Base-by-base conservation (phyloP, 352 stramenopile species). In the Aphanomyces euteiches region DNA sequence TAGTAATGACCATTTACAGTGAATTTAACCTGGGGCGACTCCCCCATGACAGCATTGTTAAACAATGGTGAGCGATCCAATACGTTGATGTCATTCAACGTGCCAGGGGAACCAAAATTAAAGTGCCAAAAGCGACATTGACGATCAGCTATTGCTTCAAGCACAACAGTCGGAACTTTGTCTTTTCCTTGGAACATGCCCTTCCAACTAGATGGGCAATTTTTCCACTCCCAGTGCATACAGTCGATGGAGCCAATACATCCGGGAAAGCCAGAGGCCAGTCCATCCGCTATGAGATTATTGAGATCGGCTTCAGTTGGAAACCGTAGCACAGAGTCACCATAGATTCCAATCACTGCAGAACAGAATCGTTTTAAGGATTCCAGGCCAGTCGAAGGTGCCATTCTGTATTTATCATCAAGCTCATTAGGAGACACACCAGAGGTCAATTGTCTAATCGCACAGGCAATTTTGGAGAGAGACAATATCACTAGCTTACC, bases 161-260 rank as follows among this genome's bases (percentile, higher is more conserved):
- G 65, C 12, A 71, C 65, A 13, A 71, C 8, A 12, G 65, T 71
- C 7, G 65, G 43, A 15, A 39, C 34, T 1, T 21, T 21, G 17
- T 69, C 48, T 54, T 71, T 71, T n/a, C 65, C 65, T 8, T 39
- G 15, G 47, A 39, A 71, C 12, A n/a, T 17, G 45, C 47, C 65
- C 13, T 63, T 13, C 12, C 36, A 71, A 48, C 45, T 34, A 13
- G 6, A 15, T n/a, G 65, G 65, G 34, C 65, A 71, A 41, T 71
- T 71, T 36, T 71, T 71, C 45, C 65, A 71, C 48, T 68, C 12
- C 65, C 65, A 71, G 5, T 71, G 65, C 65, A 71, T 71, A 41
- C 65, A 71, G 65, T 71, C 65, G 1, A 69, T 40, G 40, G 38
- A 61, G 28, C 65, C 65, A 8, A 71, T 17, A 21, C 47, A 59